Conservation (phyloP, 1,139 yeast genomes). For the Yamadazyma mexicana region DNA sequence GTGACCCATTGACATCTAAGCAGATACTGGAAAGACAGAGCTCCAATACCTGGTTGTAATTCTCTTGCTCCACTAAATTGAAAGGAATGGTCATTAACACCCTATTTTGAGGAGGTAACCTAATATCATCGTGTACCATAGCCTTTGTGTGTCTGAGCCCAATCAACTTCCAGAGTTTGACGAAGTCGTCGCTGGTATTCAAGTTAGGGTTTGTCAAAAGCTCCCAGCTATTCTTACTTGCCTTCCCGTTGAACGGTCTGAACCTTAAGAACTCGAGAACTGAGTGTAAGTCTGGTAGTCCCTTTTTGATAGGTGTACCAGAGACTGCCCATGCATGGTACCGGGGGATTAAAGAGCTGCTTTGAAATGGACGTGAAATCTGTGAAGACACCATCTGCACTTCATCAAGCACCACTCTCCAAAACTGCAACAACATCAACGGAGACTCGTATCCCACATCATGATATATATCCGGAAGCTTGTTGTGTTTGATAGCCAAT, state of each 20-base stretch:
- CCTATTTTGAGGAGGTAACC: constrained; percentile 75
- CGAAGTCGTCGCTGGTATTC: constrained; percentile 39
- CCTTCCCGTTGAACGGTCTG: constrained; percentile 56
- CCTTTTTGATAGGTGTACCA: constrained; percentile 83
- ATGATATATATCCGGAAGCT: constrained; percentile 24
- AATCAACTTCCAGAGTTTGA: constrained; percentile 44
- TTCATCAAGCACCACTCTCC: constrained; percentile 89
- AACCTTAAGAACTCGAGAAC: constrained; percentile 65
- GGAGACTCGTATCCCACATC: constrained; percentile 71
- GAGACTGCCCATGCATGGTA: constrained; percentile 96
- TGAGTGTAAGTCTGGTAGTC: constrained; percentile 67
- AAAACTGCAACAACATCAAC: constrained; percentile 77
- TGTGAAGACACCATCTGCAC: constrained; percentile 88
- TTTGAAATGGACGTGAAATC: constrained; percentile 72
- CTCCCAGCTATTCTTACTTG: constrained; percentile 44
- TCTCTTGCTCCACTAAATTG: constrained; percentile 78
- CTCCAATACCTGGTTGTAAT: constrained; percentile 64
- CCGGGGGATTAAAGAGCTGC: constrained; percentile 77
- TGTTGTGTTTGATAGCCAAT: constrained; percentile 33
- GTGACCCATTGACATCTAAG: constrained; percentile 57
- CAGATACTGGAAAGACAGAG: constrained; percentile 65
- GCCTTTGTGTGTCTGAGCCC: constrained; percentile 81
- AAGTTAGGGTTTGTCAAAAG: constrained; percentile 18
- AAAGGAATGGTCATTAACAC: constrained; percentile 71
- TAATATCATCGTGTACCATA: constrained; percentile 75